Evolutionary conservation across 2,329 filamentous ascomycete species (phyloP), one percentile per base, ranked within the genome.

Genomic region (Grosmannia huntii): DNA sequence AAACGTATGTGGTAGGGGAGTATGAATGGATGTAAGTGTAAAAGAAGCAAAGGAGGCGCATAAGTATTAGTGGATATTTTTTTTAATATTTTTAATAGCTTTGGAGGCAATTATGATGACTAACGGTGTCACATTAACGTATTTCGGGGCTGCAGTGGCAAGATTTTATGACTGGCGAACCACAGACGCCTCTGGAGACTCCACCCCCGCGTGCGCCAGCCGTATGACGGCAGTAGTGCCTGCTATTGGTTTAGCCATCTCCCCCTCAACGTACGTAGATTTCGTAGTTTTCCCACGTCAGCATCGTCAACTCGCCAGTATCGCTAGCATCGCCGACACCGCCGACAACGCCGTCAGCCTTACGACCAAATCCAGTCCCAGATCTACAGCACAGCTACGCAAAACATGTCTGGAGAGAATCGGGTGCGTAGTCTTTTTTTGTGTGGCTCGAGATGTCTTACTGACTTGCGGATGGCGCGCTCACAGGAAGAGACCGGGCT

Each of bases 401-500:
- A 14, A 11, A 55, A 12, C 55, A 61, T 61, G 60, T 56, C 60
- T 31, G 51, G 49, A 23, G 46, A 58, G 23, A 61, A 58, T 28
- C 60, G 58, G 50, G 60, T 61, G 55, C 41, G 60, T 61, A 6
- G 21, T 50, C 9, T 14, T 27, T 10, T 9, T 2, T 25, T 2
- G 21, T 49, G 3, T 49, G 36, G 4, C 46, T 50, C 12, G 16
- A 28, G 23, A n/a, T 16, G 36, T 48, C 16, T 9, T 21, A 46
- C 49, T 33, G 16, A n/a, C 31, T 38, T 23, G 25, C 33, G 14
- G 25, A 25, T 41, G 4, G 11, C 27, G 41, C 16, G 16, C 25
- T 25, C 52, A 9, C 65, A 87, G 83, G 75, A 81, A 68, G 87
- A 90, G 59, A 85, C 86, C 65, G 92, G 92, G 70, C 83, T 96